Evolutionary conservation across 495 filamentous ascomycete genomes (phyloP).

Genomic region (Penicillium soppii): DNA sequence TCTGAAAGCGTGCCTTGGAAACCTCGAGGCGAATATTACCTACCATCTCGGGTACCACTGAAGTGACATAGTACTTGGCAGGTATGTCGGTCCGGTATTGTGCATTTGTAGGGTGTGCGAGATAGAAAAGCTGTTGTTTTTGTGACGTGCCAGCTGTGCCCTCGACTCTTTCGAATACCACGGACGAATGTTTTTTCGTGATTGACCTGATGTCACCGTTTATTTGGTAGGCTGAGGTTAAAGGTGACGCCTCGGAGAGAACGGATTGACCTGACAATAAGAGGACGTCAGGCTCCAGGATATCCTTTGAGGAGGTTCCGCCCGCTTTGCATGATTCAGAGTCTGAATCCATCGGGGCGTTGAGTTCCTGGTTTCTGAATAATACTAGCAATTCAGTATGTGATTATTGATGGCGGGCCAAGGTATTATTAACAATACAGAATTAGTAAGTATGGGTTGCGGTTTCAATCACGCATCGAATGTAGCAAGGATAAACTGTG

Average conservation of each 20-base stretch:
- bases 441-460: too few species aligned
- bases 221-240: neutral
- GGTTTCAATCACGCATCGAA: too few species aligned
- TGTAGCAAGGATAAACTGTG: too few species aligned
- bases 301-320: neutral
- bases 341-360: slow-evolving; percentile 1
- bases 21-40: slow-evolving; percentile 20
- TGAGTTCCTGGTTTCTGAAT: too few species aligned
- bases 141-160: neutral
- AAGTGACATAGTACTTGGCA: slow-evolving; percentile 17
- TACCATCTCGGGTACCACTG: slow-evolving; percentile 5
- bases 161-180: slow-evolving; percentile 2
- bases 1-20: slow-evolving; percentile 8
- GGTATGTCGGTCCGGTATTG: slow-evolving; percentile 19
- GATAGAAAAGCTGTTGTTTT: slow-evolving; percentile 11
- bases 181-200: neutral
- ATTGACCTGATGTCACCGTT: slow-evolving; percentile 2
- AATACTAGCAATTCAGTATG: too few species aligned
- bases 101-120: slow-evolving; percentile 15
- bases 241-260: neutral
- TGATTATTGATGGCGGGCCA: too few species aligned
- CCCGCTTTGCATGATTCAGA: neutral
- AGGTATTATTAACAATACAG: too few species aligned
- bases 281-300: neutral
- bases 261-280: neutral